Percentiles rank a stretch among this genome's conserved stretches.
phyloP scores from a whole-genome alignment of 2,329 filamentous ascomycete genomes.

The Colletotrichum cordylinicola region DNA sequence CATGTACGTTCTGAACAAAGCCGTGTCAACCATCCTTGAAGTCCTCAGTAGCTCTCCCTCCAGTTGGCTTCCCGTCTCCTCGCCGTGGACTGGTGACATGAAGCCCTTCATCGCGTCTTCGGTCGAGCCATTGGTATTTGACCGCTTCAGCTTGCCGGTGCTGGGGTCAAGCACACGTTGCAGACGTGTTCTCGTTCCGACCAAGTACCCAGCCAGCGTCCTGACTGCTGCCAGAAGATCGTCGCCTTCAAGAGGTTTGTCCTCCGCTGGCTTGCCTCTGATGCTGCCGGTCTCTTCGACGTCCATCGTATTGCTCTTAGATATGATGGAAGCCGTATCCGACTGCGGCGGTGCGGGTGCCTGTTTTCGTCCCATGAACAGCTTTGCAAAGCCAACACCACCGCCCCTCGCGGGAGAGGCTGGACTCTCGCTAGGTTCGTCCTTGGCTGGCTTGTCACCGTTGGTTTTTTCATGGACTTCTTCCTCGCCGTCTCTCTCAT shows the following conservation, averaged over 20 bases:
- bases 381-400: slow-evolving; percentile 57
- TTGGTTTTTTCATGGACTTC: slow-evolving; percentile 38
- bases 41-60: slow-evolving; percentile 75
- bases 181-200: slow-evolving; percentile 76
- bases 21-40: slow-evolving; percentile 89
- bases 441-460: slow-evolving; percentile 33
- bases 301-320: slow-evolving; percentile 58
- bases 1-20: slow-evolving; percentile 95
- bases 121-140: slow-evolving; percentile 45
- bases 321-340: slow-evolving; percentile 66
- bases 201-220: slow-evolving; percentile 86
- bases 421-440: slow-evolving; percentile 26
- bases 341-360: slow-evolving; percentile 46
- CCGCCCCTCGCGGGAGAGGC: slow-evolving; percentile 41
- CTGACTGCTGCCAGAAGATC: slow-evolving; percentile 83
- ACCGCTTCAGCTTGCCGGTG: slow-evolving; percentile 65
- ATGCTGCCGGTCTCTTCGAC: slow-evolving; percentile 62
- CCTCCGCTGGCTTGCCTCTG: slow-evolving; percentile 49
- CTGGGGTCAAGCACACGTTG: slow-evolving; percentile 67
- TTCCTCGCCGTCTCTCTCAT: slow-evolving; percentile 34
- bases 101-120: slow-evolving; percentile 62
- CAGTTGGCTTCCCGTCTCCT: slow-evolving; percentile 64
- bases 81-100: slow-evolving; percentile 49
- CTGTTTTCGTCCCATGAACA: slow-evolving; percentile 52
- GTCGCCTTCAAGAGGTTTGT: slow-evolving; percentile 73